Base-by-base conservation (phyloP, 371 early-diverging fungal genomes). In the Encephalitozoon romaleae region DNA sequence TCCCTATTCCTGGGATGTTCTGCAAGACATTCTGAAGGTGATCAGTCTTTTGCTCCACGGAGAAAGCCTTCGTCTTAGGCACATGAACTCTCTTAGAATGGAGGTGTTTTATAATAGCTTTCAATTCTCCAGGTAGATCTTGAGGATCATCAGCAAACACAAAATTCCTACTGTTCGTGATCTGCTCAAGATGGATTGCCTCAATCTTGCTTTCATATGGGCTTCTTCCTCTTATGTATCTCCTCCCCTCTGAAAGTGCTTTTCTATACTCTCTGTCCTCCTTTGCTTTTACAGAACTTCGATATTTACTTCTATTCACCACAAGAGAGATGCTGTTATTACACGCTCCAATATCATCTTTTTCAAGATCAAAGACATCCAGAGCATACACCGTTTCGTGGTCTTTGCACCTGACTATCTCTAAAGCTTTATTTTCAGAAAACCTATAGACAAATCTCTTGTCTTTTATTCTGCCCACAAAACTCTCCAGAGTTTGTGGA, bases 1-100 rank as follows among this genome's bases (percentile, higher is more conserved):
- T 70, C 0, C 77, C 34, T 49, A 77, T 77, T 41, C 77, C 77
- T 25, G 77, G 65, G n/a, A 77, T 77, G 45, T 43, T 45, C 11
- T 25, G 26, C 15, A 77, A n/a, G 12, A 77, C 45, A 53, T 70
- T 25, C 34, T 52, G 47, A 0, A 71, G 43, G 70, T 70, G 64
- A 42, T 65, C 52, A 18, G 18, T 32, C 41, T 70, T 32, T 15
- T 70, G 53, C 4, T 34, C 43, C 21, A n/a, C 1, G n/a, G 38
- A 53, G 47, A 69, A 77, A 18, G 63, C 65, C 70, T 77, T 77
- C 15, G 54, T 67, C 70, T 70, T 77, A 1, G 67, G 64, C 0
- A 45, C 39, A 45, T 53, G 49, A 3, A 26, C 28, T 21, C 49
- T 64, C 39, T 70, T 47, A 25, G 25, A 25, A 9, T 21, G 3